Evolutionary conservation across 176 grass and related monocot genomes (phyloP), one percentile per base, ranked within the genome.

Genomic region (Oryza officinalis): DNA sequence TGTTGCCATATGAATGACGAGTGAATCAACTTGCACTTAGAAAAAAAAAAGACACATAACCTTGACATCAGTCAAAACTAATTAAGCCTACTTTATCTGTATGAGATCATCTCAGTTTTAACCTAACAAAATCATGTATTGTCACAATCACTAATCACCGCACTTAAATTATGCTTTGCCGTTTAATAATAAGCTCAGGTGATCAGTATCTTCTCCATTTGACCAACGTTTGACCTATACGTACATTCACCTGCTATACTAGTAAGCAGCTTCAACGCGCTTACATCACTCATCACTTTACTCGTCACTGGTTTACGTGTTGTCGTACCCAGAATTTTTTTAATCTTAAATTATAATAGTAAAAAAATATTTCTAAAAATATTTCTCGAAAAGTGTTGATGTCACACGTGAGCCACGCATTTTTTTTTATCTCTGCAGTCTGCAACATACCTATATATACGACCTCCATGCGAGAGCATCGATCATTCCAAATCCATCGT

Each of bases 391-490:
- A n/a, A 70, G 25, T 33, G 57, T 49, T 69, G 41, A 6, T 30
- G 69, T 74, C 54, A 20, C 35, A 76, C 70, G 71, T 76, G 78
- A 14, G 13, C 85, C 77, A 86, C 70, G 77, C n/a, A n/a, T n/a
- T n/a, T 43, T 80, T 74, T 23, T 25, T 63, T 32, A 25, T 54
- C 45, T 13, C 2, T 3, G 32, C 3, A 32, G 5, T 23, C 65
- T 1, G 17, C 45, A 18, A 8, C 57, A 25, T 22, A 25, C 57
- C 7, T 61, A 14, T 87, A 81, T 87, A 81, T 87, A 87, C 57
- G 11, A 26, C 32, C 8, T 13, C 49, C 79, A 71, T 71, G 66
- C 66, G 1, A 13, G 30, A 6, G 78, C 67, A 60, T 13, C 30
- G 4, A 81, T 71, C 67, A 71, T 13, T 13, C n/a, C n/a, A n/a